phyloP scores from a whole-genome alignment of 441 rosid species.

The Mallotus repandus region DNA sequence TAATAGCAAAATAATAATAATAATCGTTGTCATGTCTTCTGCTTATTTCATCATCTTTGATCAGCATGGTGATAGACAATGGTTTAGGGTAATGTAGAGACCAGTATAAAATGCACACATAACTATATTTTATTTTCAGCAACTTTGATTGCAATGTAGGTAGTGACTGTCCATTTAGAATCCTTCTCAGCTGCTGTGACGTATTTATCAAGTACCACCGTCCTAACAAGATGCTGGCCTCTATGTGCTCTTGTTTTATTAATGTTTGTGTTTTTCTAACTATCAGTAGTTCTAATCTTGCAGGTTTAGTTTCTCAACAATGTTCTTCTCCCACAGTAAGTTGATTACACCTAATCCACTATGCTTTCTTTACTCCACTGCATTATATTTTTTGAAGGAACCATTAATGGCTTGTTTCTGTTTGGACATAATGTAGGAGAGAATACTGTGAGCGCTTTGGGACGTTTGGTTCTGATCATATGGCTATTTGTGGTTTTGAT shows the following conservation, averaged over 20 bases:
- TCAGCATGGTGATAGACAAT: neutral
- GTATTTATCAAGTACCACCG: neutral
- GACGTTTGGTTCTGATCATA: conserved; percentile 78
- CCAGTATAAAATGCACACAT: too few species aligned
- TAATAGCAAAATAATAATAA: neutral
- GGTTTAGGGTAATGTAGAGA: neutral
- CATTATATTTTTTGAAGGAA: conserved; percentile 6
- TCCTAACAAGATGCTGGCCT: neutral
- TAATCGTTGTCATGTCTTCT: neutral
- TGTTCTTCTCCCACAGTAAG: conserved; percentile 97
- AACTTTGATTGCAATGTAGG: neutral
- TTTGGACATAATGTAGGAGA: conserved; percentile 57
- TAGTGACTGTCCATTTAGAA: neutral
- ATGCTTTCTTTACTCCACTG: conserved; percentile 14
- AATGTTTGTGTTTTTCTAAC: conserved; percentile 4
- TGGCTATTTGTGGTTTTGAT: conserved; percentile 93
- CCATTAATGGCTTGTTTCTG: conserved; percentile 17
- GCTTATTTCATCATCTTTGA: neutral
- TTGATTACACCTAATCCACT: conserved; percentile 18
- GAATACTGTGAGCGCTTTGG: conserved; percentile 83
- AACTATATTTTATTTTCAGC: neutral
- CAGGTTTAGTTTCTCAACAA: conserved; percentile 99
- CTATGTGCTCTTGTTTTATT: conserved; percentile 14
- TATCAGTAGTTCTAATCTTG: conserved; percentile 33
- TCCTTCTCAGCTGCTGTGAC: neutral